phyloP scores from a whole-genome alignment of 2,329 filamentous ascomycete species.

The Amylocarpus encephaloides region DNA sequence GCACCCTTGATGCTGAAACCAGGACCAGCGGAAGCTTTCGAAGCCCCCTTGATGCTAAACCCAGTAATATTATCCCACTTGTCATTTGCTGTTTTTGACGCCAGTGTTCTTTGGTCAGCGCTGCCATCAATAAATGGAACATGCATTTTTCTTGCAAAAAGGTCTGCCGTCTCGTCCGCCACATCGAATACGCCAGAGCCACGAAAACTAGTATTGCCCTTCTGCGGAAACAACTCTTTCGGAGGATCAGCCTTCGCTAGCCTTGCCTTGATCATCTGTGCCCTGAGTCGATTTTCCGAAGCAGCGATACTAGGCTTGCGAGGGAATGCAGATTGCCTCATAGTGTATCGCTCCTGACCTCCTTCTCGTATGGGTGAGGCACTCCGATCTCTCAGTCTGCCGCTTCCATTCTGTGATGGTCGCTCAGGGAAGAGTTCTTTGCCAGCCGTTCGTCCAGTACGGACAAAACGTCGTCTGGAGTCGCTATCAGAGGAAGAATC shows the following conservation, averaged over 20 bases:
- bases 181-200: slow-evolving; percentile 47
- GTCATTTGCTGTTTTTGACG: slow-evolving; percentile 7
- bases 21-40: slow-evolving; percentile 30
- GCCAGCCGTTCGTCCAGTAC: slow-evolving; percentile 13
- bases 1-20: slow-evolving; percentile 55
- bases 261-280: slow-evolving; percentile 38
- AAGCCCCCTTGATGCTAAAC: slow-evolving; percentile 57
- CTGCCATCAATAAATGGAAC: slow-evolving; percentile 44
- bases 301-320: slow-evolving; percentile 17
- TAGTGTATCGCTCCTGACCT: slow-evolving; percentile 38
- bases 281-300: slow-evolving; percentile 38
- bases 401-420: slow-evolving; percentile 24
- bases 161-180: slow-evolving; percentile 46
- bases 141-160: slow-evolving; percentile 43
- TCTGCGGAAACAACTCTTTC: slow-evolving; percentile 52
- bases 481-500: slow-evolving; percentile 30
- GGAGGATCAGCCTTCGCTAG: slow-evolving; percentile 17
- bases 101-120: slow-evolving; percentile 22
- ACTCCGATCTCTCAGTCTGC: slow-evolving; percentile 31
- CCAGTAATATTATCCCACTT: slow-evolving; percentile 30
- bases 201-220: slow-evolving; percentile 36
- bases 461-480: slow-evolving; percentile 21
- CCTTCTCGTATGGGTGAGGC: slow-evolving; percentile 30
- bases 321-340: slow-evolving; percentile 10
- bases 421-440: slow-evolving; percentile 59